A percentile compares a stretch with the other conserved stretches of the same genome.
phyloP scores from a whole-genome alignment of 2,329 filamentous ascomycete species.

The Exophiala bonariae region DNA sequence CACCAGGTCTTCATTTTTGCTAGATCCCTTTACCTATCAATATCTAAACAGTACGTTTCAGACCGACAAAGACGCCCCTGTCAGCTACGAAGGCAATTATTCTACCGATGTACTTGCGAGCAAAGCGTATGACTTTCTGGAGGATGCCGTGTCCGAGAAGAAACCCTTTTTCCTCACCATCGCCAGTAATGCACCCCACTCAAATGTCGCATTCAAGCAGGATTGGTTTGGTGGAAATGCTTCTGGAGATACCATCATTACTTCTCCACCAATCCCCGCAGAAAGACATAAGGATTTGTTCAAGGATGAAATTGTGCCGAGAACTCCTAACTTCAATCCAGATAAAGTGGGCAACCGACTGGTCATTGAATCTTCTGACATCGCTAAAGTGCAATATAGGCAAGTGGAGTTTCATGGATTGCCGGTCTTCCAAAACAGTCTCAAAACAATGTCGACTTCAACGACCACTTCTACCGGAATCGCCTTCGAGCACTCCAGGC shows the following conservation, averaged over 20 bases:
- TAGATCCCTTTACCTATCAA: conserved; percentile 58
- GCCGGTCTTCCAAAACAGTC: conserved; percentile 44
- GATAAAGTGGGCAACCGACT: conserved; percentile 45
- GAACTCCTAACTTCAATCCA: conserved; percentile 67
- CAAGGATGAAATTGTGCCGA: conserved; percentile 57
- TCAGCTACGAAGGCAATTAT: conserved; percentile 57
- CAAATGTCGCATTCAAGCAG: conserved; percentile 44
- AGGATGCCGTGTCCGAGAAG: conserved; percentile 54
- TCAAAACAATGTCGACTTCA: conserved; percentile 47
- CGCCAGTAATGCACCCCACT: conserved; percentile 67
- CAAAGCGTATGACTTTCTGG: conserved; percentile 61
- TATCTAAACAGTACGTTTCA: conserved; percentile 68
- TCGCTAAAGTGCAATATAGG: too few relatives aligned
- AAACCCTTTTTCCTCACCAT: conserved; percentile 67
- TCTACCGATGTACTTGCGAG: conserved; percentile 60
- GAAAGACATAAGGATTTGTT: conserved; percentile 65
- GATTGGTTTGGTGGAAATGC: conserved; percentile 12
- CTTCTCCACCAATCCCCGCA: conserved; percentile 57
- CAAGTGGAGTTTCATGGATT: conserved; percentile 50
- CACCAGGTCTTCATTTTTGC: conserved; percentile 43
- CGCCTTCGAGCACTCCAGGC: conserved; percentile 52
- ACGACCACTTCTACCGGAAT: conserved; percentile 53
- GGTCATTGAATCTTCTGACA: neutral
- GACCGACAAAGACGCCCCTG: conserved; percentile 57
- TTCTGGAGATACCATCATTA: conserved; percentile 29